phyloP scores from a whole-genome alignment of 805 yeast genomes.

The Saturnispora bothae region DNA sequence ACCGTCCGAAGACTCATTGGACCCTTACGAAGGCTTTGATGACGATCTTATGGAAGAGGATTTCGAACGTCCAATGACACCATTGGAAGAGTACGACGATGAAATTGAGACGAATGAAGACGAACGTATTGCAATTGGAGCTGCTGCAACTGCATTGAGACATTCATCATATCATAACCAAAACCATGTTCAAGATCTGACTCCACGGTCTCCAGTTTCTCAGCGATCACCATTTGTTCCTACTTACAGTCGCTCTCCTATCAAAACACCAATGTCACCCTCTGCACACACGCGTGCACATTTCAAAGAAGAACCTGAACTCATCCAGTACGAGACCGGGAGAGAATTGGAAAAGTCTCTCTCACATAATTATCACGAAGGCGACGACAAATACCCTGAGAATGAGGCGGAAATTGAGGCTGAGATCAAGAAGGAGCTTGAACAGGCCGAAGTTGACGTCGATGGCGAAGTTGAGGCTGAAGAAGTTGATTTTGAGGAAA shows the following conservation, averaged over 20 bases:
- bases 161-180: too few species aligned
- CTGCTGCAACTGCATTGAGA: slow-evolving; percentile 11
- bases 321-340: neutral
- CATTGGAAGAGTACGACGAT: slow-evolving; percentile 4
- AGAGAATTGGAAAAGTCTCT: neutral
- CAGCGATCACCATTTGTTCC: neutral
- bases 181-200: too few species aligned
- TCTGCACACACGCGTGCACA: too few species aligned
- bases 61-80: slow-evolving; percentile 1
- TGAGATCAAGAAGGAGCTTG: slow-evolving; percentile 3
- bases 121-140: slow-evolving; percentile 1
- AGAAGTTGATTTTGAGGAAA: slow-evolving; percentile 4
- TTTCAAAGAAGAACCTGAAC: slow-evolving; percentile 5
- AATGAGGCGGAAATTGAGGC: slow-evolving; percentile 4
- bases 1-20: slow-evolving; percentile 15
- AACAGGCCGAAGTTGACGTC: neutral
- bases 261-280: too few species aligned
- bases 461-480: neutral
- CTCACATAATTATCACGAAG: slow-evolving; percentile 6
- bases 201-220: too few species aligned
- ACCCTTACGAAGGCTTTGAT: slow-evolving; percentile 16
- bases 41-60: slow-evolving; percentile 19
- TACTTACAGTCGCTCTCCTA: too few species aligned
- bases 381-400: slow-evolving; percentile 2
- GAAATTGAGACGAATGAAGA: neutral